Evolutionary conservation across 2,329 filamentous ascomycete genomes (phyloP).

Genomic region (Neoscytalidium dimidiatum): DNA sequence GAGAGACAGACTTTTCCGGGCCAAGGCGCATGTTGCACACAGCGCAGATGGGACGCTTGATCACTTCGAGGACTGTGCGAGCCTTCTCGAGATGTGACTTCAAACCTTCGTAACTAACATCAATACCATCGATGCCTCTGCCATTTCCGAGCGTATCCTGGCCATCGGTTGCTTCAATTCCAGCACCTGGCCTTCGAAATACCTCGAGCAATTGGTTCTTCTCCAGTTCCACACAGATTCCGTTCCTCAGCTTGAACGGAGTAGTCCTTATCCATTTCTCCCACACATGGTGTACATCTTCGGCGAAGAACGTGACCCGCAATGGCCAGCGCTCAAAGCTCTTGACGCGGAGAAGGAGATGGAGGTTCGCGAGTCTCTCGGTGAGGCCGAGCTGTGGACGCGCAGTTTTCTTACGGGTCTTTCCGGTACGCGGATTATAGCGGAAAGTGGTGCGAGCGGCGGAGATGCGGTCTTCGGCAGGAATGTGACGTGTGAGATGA

Average conservation of each 20-base stretch:
- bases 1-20: slow-evolving; percentile 41
- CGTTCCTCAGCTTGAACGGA: slow-evolving; percentile 40
- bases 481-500: slow-evolving; percentile 77
- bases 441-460: slow-evolving; percentile 26
- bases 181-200: neutral
- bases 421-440: slow-evolving; percentile 41
- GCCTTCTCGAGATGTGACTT: slow-evolving; percentile 57
- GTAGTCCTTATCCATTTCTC: slow-evolving; percentile 40
- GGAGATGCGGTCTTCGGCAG: slow-evolving; percentile 23
- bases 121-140: slow-evolving; percentile 47
- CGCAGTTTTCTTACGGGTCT: slow-evolving; percentile 51
- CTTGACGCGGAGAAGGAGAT: slow-evolving; percentile 74
- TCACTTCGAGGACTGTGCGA: slow-evolving; percentile 29
- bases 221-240: slow-evolving; percentile 60
- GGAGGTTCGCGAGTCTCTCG: slow-evolving; percentile 76
- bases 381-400: slow-evolving; percentile 62
- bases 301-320: slow-evolving; percentile 73
- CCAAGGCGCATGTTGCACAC: slow-evolving; percentile 50
- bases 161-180: slow-evolving; percentile 22
- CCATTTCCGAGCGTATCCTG: slow-evolving; percentile 22
- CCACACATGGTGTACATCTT: slow-evolving; percentile 73
- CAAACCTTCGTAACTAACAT: slow-evolving; percentile 55
- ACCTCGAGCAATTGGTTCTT: neutral
- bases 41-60: slow-evolving; percentile 42
- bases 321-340: slow-evolving; percentile 87